Conservation (phyloP, 2,329 filamentous ascomycete species). For the Monilinia aucupariae region DNA sequence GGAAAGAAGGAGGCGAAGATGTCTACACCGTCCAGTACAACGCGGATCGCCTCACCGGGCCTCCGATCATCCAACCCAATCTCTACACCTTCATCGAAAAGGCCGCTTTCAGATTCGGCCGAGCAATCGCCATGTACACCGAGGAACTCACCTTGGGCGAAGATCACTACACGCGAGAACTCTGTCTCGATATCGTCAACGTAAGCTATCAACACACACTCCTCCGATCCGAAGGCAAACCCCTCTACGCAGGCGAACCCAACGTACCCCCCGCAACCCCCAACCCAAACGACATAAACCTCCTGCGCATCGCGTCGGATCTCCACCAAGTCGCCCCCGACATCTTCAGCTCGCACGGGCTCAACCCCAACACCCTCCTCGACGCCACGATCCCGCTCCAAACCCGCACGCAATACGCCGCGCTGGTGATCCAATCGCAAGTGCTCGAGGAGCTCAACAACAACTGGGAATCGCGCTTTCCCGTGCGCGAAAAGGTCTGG, state of each 20-base stretch:
- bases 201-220: not conserved
- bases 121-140: constrained; percentile 19
- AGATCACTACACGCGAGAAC: not conserved
- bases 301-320: constrained; percentile 23
- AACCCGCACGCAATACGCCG: not conserved
- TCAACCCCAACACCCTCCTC: constrained; percentile 1
- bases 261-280: not conserved
- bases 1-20: not conserved
- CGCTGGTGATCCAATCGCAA: constrained; percentile 20
- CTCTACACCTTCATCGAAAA: constrained; percentile 23
- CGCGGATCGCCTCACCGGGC: constrained; percentile 17
- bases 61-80: constrained; percentile 29
- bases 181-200: not conserved
- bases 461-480: constrained; percentile 30
- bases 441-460: constrained; percentile 31
- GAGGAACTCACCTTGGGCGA: constrained; percentile 1
- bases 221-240: not conserved
- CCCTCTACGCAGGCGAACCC: not conserved
- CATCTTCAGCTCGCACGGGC: constrained; percentile 19
- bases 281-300: constrained; percentile 10
- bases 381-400: constrained; percentile 12
- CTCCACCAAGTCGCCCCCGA: constrained; percentile 24
- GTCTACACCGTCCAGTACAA: constrained; percentile 25
- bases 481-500: constrained; percentile 30
- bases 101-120: constrained; percentile 26